These are phyloP conservation scores for Pseudophaeomoniella oleicola DNA, from an alignment of 2,329 filamentous ascomycete species.

Conservation along the genomic window DNA sequence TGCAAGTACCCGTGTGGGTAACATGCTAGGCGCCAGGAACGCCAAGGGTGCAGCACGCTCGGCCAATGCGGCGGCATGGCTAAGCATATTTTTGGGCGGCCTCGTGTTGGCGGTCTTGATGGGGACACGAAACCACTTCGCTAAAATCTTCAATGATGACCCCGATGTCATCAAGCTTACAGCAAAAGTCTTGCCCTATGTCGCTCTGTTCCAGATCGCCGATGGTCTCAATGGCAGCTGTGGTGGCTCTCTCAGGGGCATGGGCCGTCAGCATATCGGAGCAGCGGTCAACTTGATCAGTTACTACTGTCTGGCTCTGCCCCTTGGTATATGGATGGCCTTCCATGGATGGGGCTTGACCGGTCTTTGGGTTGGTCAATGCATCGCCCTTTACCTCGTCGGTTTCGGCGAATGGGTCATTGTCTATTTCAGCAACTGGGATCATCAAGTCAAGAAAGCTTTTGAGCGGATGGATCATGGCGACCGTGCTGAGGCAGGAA, in stretches of 20 bases:
- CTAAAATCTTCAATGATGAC: conserved; percentile 70
- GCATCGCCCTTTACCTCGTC: conserved; percentile 66
- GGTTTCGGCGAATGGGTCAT: conserved; percentile 66
- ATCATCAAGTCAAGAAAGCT: conserved; percentile 53
- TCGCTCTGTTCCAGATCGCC: conserved; percentile 80
- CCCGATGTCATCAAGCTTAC: conserved; percentile 56
- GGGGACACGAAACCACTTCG: conserved; percentile 57
- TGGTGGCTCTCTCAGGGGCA: conserved; percentile 65
- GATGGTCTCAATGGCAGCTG: conserved; percentile 78
- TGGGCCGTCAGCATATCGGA: conserved; percentile 76
- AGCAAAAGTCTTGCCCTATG: conserved; percentile 68
- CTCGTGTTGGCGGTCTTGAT: conserved; percentile 56
- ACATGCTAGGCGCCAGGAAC: conserved; percentile 58
- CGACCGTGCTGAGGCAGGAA: conserved; percentile 12
- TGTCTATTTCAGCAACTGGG: conserved; percentile 65
- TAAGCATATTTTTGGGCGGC: conserved; percentile 55
- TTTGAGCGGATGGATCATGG: conserved; percentile 52
- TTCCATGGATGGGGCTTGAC: conserved; percentile 73
- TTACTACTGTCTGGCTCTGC: conserved; percentile 71
- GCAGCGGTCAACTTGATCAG: conserved; percentile 67
- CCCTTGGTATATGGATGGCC: conserved; percentile 69
- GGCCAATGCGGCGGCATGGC: conserved; percentile 59
- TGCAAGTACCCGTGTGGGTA: conserved; percentile 62
- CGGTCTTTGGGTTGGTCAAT: conserved; percentile 74
- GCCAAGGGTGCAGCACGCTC: conserved; percentile 52